These are phyloP conservation scores for Chalciporus chontae DNA, from an alignment of 768 basidiomycete species.

Conservation along the genomic window DNA sequence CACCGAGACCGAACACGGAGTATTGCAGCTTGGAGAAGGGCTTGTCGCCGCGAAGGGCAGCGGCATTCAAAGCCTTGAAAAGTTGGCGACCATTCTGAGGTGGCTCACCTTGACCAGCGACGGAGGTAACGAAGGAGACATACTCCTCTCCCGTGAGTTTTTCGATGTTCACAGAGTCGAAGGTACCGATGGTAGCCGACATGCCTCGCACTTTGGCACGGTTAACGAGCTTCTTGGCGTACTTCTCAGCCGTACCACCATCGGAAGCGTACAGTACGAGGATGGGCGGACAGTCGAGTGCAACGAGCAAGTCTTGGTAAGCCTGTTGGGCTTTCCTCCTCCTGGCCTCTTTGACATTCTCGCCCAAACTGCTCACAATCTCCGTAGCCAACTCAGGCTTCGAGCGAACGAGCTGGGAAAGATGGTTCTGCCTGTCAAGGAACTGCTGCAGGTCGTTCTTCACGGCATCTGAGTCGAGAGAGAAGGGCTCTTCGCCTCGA, in stretches of 20 bases:
- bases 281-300: constrained; percentile 86
- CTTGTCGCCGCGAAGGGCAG: constrained; percentile 45
- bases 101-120: constrained; percentile 95
- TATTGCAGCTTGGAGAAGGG: constrained; percentile 65
- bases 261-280: constrained; percentile 93
- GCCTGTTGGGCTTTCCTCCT: constrained; percentile 77
- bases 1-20: constrained; percentile 92
- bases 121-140: constrained; percentile 85
- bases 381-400: constrained; percentile 79
- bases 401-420: constrained; percentile 86
- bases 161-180: constrained; percentile 81
- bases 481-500: constrained; percentile 78
- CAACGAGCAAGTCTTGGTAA: constrained; percentile 77
- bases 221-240: constrained; percentile 80
- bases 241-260: constrained; percentile 94
- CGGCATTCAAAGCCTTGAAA: constrained; percentile 80
- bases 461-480: constrained; percentile 87
- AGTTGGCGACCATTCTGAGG: constrained; percentile 94
- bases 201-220: constrained; percentile 85
- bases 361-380: constrained; percentile 80
- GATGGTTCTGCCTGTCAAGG: constrained; percentile 94
- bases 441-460: constrained; percentile 93
- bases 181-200: constrained; percentile 63
- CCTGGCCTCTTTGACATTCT: constrained; percentile 79
- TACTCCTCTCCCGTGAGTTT: constrained; percentile 69